Conservation (phyloP, 2,329 filamentous ascomycete genomes). For the Claviceps capensis region DNA sequence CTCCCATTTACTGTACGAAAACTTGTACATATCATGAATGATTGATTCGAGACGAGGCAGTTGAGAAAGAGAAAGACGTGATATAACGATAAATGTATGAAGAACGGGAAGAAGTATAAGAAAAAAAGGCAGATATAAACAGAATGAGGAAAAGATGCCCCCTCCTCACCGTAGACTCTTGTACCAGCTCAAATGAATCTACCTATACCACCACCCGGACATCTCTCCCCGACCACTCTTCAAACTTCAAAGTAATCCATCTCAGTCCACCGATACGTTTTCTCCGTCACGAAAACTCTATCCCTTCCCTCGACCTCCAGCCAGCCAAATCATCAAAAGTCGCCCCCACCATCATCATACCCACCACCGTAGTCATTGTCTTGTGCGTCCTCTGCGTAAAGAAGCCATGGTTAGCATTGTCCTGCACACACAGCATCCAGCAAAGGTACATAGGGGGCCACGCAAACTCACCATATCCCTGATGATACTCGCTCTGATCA, state of each 20-base stretch:
- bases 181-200: too few relatives aligned
- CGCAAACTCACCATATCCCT: slow-evolving; percentile 26
- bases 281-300: background rate
- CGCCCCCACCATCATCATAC: slow-evolving; percentile 5
- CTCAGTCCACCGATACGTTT: too few relatives aligned
- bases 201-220: too few relatives aligned
- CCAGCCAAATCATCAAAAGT: background rate
- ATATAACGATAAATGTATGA: too few relatives aligned
- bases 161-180: too few relatives aligned
- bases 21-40: too few relatives aligned
- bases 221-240: too few relatives aligned
- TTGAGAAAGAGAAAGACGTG: too few relatives aligned
- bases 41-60: too few relatives aligned
- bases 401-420: background rate
- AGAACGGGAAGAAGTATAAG: background rate
- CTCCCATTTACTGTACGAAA: too few relatives aligned
- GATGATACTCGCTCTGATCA: slow-evolving; percentile 41
- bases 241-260: too few relatives aligned
- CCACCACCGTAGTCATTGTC: slow-evolving; percentile 9
- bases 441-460: background rate
- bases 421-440: too few relatives aligned
- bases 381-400: slow-evolving; percentile 16
- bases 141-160: background rate
- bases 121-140: background rate
- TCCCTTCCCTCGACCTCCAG: background rate